Conservation (phyloP, 345 rosid genomes). For the Bruguiera parviflora region DNA sequence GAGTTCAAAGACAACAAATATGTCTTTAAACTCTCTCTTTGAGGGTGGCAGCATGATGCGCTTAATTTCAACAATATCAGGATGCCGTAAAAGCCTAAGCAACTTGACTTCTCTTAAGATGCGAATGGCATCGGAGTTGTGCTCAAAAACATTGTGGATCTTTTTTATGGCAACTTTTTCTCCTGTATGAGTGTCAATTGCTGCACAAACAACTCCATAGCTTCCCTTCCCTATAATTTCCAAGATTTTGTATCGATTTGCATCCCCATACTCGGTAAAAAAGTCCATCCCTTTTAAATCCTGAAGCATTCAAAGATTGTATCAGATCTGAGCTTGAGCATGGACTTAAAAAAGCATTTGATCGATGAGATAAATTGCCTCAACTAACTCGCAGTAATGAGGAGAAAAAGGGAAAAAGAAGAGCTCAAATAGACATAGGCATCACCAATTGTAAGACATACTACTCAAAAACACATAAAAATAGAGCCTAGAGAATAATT, state of each 20-base stretch:
- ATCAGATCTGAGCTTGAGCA: neutral
- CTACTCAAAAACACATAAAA: no score
- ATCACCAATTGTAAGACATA: no score
- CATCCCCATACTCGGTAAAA: constrained; percentile 96
- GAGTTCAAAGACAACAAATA: constrained; percentile 93
- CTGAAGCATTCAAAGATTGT: constrained; percentile 21
- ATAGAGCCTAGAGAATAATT: no score
- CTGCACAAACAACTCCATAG: constrained; percentile 98
- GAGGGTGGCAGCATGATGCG: constrained; percentile 94
- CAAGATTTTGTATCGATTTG: constrained; percentile 77
- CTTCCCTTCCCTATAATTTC: constrained; percentile 97
- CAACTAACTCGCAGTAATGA: neutral
- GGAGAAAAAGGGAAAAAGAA: neutral
- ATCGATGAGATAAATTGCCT: neutral
- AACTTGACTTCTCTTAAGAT: constrained; percentile 91
- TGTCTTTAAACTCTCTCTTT: constrained; percentile 87
- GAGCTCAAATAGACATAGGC: no score
- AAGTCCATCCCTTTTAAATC: constrained; percentile 73
- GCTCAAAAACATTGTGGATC: constrained; percentile 86
- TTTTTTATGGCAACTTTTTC: constrained; percentile 94
- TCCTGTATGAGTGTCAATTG: constrained; percentile 87
- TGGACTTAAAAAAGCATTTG: neutral
- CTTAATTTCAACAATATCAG: constrained; percentile 93
- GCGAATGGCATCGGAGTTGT: constrained; percentile 80
- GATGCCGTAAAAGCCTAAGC: constrained; percentile 82